Conservation (phyloP, 345 rosid species). For the Gossypium bickii region DNA sequence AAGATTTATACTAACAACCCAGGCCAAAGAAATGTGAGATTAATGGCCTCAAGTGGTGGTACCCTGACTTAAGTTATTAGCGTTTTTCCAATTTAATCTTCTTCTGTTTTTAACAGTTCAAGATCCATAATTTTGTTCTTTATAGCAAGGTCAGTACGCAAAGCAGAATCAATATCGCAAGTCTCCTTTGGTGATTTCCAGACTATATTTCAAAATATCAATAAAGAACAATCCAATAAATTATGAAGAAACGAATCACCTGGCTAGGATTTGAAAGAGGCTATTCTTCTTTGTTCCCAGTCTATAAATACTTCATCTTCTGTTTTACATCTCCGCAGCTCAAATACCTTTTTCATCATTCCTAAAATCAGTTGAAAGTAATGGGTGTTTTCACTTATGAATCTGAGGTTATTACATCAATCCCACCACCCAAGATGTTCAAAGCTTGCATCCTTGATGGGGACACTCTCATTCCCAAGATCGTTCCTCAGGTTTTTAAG, state of each 20-base stretch:
- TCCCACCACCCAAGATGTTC: constrained; percentile 21
- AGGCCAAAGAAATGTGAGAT: no score
- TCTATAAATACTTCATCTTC: constrained; percentile 6
- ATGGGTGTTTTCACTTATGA: constrained; percentile 20
- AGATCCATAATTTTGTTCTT: not conserved
- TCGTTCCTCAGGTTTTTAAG: constrained; percentile 30
- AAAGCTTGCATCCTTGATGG: constrained; percentile 27
- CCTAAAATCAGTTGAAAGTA: not conserved
- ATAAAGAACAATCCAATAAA: no score
- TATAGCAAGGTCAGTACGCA: not conserved
- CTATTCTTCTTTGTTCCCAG: not conserved
- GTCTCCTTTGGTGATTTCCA: not conserved
- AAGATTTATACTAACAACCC: no score
- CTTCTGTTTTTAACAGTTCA: not conserved
- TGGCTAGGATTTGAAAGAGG: not conserved
- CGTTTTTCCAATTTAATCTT: not conserved
- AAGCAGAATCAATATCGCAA: not conserved
- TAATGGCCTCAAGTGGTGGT: no score
- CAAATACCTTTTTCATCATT: not conserved
- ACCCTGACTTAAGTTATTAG: no score
- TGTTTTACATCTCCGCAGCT: not conserved
- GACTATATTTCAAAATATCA: not conserved
- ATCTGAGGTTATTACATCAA: not conserved
- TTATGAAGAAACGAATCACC: no score
- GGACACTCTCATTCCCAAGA: constrained; percentile 23